Conservation (phyloP, 352 stramenopile genomes). For the Globisporangium heterothallicum region DNA sequence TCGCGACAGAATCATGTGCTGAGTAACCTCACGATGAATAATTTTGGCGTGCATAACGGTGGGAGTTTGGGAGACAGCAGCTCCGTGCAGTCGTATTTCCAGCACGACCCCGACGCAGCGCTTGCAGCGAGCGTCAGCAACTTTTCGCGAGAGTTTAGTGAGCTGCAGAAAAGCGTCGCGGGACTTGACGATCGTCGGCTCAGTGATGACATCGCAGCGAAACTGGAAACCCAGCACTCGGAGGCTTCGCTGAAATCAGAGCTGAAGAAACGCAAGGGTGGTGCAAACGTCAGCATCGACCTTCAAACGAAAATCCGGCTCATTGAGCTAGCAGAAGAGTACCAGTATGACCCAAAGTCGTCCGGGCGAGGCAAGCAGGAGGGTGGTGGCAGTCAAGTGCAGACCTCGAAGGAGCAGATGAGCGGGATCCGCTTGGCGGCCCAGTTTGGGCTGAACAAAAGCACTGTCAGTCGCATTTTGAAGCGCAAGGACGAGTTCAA, state of each 20-base stretch:
- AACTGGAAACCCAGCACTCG: slow-evolving; percentile 21
- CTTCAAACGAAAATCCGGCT: slow-evolving; percentile 82
- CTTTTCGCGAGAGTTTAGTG: slow-evolving; percentile 29
- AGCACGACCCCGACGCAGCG: slow-evolving; percentile 19
- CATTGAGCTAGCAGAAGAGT: slow-evolving; percentile 77
- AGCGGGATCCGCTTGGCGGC: slow-evolving; percentile 68
- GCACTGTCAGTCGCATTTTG: slow-evolving; percentile 77
- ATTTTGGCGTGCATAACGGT: slow-evolving; percentile 3
- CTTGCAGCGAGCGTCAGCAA: slow-evolving; percentile 6
- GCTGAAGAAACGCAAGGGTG: slow-evolving; percentile 53
- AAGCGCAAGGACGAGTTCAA: slow-evolving; percentile 87
- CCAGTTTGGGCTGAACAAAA: slow-evolving; percentile 80
- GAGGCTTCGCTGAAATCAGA: slow-evolving; percentile 5
- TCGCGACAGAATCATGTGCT: slow-evolving; percentile 12
- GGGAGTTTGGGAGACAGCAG: slow-evolving; percentile 6
- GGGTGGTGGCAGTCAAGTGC: not conserved
- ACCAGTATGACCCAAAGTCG: slow-evolving; percentile 72
- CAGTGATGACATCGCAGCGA: slow-evolving; percentile 11
- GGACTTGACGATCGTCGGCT: slow-evolving; percentile 34
- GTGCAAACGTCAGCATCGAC: slow-evolving; percentile 67
- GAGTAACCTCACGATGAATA: slow-evolving; percentile 12
- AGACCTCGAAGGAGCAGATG: slow-evolving; percentile 40
- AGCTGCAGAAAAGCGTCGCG: slow-evolving; percentile 38
- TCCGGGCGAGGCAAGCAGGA: slow-evolving; percentile 34
- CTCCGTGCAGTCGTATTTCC: slow-evolving; percentile 36